Evolutionary conservation across 345 rosid genomes (phyloP).

Genomic region (Lepidium africanum): DNA sequence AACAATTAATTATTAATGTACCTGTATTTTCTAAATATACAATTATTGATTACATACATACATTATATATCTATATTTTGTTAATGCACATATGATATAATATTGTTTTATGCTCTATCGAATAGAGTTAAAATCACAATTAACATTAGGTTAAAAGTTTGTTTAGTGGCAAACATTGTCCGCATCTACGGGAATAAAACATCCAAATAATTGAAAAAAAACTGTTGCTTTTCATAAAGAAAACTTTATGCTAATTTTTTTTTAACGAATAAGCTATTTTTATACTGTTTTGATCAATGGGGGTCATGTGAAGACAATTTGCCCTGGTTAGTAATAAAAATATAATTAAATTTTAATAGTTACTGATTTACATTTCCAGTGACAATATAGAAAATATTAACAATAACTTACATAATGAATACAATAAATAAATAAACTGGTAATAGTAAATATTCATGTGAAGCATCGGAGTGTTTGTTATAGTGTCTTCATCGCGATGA

Average conservation of each 20-base stretch:
- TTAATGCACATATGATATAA: neutral
- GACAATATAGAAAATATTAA: neutral
- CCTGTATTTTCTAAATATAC: neutral
- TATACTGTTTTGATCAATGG: neutral
- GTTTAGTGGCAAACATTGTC: slow-evolving; percentile 27
- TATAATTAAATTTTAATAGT: neutral
- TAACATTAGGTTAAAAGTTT: neutral
- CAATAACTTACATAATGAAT: neutral
- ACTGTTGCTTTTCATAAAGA: neutral
- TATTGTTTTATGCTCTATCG: neutral
- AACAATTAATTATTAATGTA: neutral
- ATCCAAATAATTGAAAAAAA: neutral
- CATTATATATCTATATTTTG: neutral
- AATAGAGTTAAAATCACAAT: neutral
- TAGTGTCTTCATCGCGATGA: slow-evolving; percentile 17
- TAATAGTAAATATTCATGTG: neutral
- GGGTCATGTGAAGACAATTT: neutral
- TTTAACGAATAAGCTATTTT: neutral
- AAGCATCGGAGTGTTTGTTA: slow-evolving; percentile 20
- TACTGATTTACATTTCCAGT: neutral
- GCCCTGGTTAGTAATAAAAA: neutral
- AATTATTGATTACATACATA: neutral
- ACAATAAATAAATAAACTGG: neutral
- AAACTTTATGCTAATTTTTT: slow-evolving; percentile 1
- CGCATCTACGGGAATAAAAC: neutral